Conservation (phyloP, 2,329 filamentous ascomycete species). For the Fusarium mexicanum region DNA sequence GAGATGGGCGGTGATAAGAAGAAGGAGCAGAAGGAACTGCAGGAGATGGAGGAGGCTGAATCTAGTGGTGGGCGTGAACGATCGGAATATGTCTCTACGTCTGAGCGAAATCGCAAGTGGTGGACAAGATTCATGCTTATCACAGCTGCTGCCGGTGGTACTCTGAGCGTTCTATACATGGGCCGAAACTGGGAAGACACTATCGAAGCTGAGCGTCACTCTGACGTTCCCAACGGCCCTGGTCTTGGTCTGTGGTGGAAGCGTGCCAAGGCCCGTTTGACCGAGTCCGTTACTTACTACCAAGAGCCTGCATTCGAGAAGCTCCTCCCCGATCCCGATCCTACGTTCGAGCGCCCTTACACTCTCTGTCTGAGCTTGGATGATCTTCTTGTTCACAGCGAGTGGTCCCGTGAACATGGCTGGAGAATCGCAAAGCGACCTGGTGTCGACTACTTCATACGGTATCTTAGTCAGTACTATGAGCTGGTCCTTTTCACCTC, state of each 20-base stretch:
- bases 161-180: constrained; percentile 75
- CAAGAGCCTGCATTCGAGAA: constrained; percentile 96
- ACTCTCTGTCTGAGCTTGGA: constrained; percentile 93
- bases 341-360: constrained; percentile 84
- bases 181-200: constrained; percentile 90
- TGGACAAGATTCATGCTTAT: constrained; percentile 80
- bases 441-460: constrained; percentile 95
- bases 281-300: constrained; percentile 87
- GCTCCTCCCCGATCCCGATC: constrained; percentile 84
- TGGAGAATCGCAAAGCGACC: constrained; percentile 96
- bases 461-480: constrained; percentile 97
- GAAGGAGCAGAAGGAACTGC: constrained; percentile 47
- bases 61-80: constrained; percentile 54
- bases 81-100: constrained; percentile 86
- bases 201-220: constrained; percentile 75
- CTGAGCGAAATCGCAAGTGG: constrained; percentile 81
- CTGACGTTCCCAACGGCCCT: constrained; percentile 84
- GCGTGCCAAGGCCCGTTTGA: constrained; percentile 78
- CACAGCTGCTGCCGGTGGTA: constrained; percentile 63
- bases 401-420: constrained; percentile 93
- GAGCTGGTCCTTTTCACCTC: constrained; percentile 96
- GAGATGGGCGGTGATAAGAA: constrained; percentile 66
- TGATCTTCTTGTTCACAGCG: constrained; percentile 92
- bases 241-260: constrained; percentile 78
- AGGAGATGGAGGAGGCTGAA: constrained; percentile 51